Percentiles rank a stretch among this genome's conserved stretches.
Evolutionary conservation across 2,329 filamentous ascomycete species (phyloP).

Genomic region (Trichoderma guizhouense): DNA sequence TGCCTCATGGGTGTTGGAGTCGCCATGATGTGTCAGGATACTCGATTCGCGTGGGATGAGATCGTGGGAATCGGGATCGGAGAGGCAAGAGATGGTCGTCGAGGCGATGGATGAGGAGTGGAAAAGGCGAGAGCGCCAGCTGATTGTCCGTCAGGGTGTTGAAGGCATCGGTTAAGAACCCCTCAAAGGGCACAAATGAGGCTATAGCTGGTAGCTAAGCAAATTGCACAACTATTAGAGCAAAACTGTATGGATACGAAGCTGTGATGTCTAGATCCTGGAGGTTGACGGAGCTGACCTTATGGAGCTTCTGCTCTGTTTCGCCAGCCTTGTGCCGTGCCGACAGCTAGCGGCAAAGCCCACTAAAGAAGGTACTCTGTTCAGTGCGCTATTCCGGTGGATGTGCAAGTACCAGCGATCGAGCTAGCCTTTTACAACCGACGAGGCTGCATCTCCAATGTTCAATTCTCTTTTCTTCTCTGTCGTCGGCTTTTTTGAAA

Average conservation of each 20-base stretch:
- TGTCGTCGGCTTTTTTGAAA: not conserved
- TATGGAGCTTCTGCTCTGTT: not conserved
- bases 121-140: constrained; percentile 8
- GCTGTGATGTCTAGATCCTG: not conserved
- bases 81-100: not conserved
- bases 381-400: not conserved
- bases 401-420: not conserved
- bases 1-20: constrained; percentile 52
- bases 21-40: constrained; percentile 36
- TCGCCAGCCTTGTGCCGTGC: constrained; percentile 7
- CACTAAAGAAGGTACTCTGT: not conserved
- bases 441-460: constrained; percentile 1
- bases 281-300: not conserved
- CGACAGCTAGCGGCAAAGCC: not conserved
- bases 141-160: not conserved
- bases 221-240: not conserved
- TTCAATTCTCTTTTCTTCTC: not conserved
- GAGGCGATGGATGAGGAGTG: not conserved
- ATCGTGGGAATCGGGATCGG: constrained; percentile 10
- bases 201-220: not conserved
- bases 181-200: not conserved
- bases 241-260: not conserved
- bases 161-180: constrained; percentile 12
- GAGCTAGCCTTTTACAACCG: not conserved
- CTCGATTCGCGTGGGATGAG: not conserved